These are phyloP conservation scores for Amoebophrya sp. DNA, from an alignment of 169 alveolate species.

Conservation along the genomic window DNA sequence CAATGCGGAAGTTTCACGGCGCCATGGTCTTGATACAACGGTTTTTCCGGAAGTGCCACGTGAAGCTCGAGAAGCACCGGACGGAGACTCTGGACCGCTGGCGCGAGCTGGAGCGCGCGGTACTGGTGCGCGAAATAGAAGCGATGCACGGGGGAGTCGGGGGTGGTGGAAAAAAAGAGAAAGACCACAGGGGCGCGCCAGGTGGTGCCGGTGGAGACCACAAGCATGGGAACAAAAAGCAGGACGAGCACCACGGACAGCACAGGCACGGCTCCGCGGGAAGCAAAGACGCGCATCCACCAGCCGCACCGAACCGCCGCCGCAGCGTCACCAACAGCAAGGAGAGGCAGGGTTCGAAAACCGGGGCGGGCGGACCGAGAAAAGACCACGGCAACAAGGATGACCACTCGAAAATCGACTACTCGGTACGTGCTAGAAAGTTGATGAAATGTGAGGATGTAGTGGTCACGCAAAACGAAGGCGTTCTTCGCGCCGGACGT, in stretches of 20 bases:
- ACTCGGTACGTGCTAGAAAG: background rate
- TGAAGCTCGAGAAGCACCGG: background rate
- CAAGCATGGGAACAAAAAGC: background rate
- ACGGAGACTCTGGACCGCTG: background rate
- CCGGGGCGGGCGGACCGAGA: background rate
- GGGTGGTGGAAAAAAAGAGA: background rate
- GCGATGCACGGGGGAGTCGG: background rate
- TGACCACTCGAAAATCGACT: too few species aligned
- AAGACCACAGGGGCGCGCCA: too few species aligned
- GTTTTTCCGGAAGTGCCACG: background rate
- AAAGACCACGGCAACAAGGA: background rate
- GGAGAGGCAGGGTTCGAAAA: background rate
- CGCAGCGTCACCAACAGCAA: background rate
- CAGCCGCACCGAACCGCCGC: background rate
- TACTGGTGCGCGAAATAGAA: background rate
- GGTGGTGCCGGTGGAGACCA: background rate
- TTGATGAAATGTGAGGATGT: background rate
- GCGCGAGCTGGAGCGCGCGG: background rate
- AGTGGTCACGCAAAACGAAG: background rate
- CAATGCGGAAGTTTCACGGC: background rate
- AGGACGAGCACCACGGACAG: background rate
- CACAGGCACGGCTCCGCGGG: background rate
- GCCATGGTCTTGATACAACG: background rate
- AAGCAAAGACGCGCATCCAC: background rate
- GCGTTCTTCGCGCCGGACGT: background rate